phyloP scores from a whole-genome alignment of 306 rosid species.

The Ormosia semicastrata region DNA sequence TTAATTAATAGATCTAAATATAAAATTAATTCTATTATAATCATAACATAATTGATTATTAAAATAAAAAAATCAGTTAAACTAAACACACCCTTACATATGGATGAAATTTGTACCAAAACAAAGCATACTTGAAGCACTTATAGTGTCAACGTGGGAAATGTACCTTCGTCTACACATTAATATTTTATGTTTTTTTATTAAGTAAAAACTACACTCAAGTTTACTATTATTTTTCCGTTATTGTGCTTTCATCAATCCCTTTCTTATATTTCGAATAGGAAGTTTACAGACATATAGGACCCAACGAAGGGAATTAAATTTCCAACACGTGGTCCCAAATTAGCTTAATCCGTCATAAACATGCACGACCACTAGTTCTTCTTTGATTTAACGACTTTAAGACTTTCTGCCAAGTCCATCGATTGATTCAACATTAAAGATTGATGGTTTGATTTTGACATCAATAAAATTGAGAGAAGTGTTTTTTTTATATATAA shows the following conservation, averaged over 20 bases:
- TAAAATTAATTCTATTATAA: too few species aligned
- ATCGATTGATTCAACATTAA: constrained; percentile 29
- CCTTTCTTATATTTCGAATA: background rate
- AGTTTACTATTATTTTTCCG: constrained; percentile 20
- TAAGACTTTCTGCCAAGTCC: background rate
- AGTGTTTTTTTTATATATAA: background rate
- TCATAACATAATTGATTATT: too few species aligned
- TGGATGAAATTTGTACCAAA: background rate
- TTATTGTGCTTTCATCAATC: constrained; percentile 8
- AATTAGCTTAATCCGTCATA: constrained; percentile 32
- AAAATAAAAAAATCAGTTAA: background rate
- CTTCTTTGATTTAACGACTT: constrained; percentile 24
- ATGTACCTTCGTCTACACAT: background rate
- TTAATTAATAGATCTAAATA: too few species aligned
- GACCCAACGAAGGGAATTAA: constrained; percentile 42
- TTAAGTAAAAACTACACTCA: constrained; percentile 11
- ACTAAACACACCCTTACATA: too few species aligned
- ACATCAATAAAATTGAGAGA: background rate
- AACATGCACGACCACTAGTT: constrained; percentile 21
- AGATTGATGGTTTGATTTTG: constrained; percentile 29
- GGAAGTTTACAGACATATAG: constrained; percentile 34
- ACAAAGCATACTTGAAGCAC: background rate
- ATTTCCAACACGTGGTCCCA: constrained; percentile 49
- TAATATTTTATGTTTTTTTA: background rate
- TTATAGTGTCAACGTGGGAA: background rate